A percentile compares a stretch with the other conserved stretches of the same genome.
Conservation (phyloP, 129 eudicot species). For the Helichrysum umbraculigerum region DNA sequence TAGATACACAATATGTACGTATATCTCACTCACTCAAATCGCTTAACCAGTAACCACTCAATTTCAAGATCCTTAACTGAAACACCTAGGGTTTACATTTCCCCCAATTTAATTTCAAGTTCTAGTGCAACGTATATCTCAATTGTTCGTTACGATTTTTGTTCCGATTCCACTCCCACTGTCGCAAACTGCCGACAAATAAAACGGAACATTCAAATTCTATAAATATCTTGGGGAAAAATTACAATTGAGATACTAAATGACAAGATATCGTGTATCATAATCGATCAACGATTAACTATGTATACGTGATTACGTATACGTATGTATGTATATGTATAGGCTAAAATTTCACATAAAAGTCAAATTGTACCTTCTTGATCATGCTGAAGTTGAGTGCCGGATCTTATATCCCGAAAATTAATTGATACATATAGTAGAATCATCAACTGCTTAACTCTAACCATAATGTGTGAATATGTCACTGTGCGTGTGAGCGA, state of each 20-base stretch:
- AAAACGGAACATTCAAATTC: no score
- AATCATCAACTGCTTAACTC: slow-evolving; percentile 14
- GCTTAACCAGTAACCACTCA: neutral
- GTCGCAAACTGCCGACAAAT: no score
- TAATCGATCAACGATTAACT: no score
- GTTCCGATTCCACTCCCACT: no score
- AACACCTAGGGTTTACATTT: slow-evolving; percentile 1
- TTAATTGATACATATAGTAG: slow-evolving; percentile 18
- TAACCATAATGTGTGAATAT: slow-evolving; percentile 8
- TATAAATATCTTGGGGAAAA: no score
- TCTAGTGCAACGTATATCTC: no score
- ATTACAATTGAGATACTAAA: no score
- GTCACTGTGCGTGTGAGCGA: neutral
- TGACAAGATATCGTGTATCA: no score
- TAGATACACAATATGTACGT: neutral
- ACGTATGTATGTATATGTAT: no score
- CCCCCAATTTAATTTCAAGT: neutral
- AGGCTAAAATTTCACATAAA: no score
- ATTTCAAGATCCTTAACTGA: neutral
- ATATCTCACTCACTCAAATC: neutral
- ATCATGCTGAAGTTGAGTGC: slow-evolving; percentile 44
- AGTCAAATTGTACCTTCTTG: slow-evolving; percentile 30
- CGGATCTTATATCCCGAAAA: slow-evolving; percentile 29
- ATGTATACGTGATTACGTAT: no score
- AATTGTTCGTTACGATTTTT: no score